Evolutionary conservation across 2,329 filamentous ascomycete species (phyloP).

Genomic region (Tolypocladium album): DNA sequence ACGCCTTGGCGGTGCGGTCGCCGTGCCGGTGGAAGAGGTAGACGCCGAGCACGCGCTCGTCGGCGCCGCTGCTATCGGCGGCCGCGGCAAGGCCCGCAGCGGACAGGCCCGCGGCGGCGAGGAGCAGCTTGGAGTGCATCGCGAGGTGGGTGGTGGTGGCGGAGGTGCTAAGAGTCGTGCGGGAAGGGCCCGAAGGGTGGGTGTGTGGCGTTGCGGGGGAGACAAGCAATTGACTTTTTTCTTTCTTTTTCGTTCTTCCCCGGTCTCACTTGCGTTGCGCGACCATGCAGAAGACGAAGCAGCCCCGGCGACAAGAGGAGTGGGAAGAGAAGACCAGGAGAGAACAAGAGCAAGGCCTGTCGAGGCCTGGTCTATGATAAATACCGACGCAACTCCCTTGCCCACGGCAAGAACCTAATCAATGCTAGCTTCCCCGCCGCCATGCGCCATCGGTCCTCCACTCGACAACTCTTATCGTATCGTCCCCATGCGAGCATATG

Average conservation of each 20-base stretch:
- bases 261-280: neutral
- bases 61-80: slow-evolving; percentile 26
- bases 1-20: slow-evolving; percentile 72
- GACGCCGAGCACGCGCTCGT: slow-evolving; percentile 66
- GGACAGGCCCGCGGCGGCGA: slow-evolving; percentile 19
- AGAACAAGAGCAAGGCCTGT: neutral
- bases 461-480: no score
- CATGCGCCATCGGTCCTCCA: neutral
- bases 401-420: neutral
- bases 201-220: neutral
- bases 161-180: neutral
- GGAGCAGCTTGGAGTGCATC: slow-evolving; percentile 30
- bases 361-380: neutral
- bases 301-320: neutral
- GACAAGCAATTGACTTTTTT: neutral
- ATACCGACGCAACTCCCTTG: neutral
- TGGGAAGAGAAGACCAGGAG: neutral
- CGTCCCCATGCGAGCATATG: neutral
- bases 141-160: neutral
- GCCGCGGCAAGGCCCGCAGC: slow-evolving; percentile 16
- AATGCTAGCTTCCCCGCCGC: neutral
- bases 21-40: slow-evolving; percentile 89
- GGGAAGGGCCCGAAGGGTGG: neutral
- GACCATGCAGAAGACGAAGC: neutral
- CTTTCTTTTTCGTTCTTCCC: neutral